phyloP scores from a whole-genome alignment of 352 stramenopile species.

The Thalassiosira mediterranea region DNA sequence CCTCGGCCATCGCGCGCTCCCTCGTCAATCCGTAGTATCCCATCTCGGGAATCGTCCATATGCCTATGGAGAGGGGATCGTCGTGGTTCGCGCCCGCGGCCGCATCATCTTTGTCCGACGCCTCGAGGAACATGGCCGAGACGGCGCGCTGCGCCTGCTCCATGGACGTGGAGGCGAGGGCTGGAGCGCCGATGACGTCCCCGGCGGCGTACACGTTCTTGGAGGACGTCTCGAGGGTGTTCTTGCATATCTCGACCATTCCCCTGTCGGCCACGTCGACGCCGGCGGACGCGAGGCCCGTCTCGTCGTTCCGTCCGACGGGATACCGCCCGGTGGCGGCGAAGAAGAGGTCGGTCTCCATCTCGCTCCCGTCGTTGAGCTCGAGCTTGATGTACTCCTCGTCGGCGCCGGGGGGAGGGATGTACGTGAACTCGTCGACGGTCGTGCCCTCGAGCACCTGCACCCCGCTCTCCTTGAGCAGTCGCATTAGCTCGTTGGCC shows the following conservation, averaged over 20 bases:
- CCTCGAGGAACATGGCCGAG: slow-evolving; percentile 22
- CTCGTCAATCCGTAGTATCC: slow-evolving; percentile 30
- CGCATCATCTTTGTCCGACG: not conserved
- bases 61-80: slow-evolving; percentile 25
- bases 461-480: slow-evolving; percentile 31
- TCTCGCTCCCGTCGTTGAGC: slow-evolving; percentile 23
- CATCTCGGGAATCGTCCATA: slow-evolving; percentile 45
- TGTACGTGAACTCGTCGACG: slow-evolving; percentile 24
- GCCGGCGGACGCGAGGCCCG: slow-evolving; percentile 20
- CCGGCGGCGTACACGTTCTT: slow-evolving; percentile 40
- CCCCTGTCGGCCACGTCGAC: slow-evolving; percentile 18
- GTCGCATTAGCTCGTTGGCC: slow-evolving; percentile 26
- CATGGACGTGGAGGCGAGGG: slow-evolving; percentile 34
- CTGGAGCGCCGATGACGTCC: slow-evolving; percentile 37
- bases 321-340: slow-evolving; percentile 37
- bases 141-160: slow-evolving; percentile 31
- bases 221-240: slow-evolving; percentile 24
- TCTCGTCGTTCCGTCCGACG: slow-evolving; percentile 21
- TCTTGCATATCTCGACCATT: slow-evolving; percentile 27
- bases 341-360: slow-evolving; percentile 45
- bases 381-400: slow-evolving; percentile 24
- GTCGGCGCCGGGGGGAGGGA: slow-evolving; percentile 14
- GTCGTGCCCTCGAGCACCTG: slow-evolving; percentile 19
- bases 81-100: slow-evolving; percentile 1
- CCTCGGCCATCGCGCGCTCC: slow-evolving; percentile 16